phyloP scores from a whole-genome alignment of 179 eudicot genomes.

The Drosera spatulata region DNA sequence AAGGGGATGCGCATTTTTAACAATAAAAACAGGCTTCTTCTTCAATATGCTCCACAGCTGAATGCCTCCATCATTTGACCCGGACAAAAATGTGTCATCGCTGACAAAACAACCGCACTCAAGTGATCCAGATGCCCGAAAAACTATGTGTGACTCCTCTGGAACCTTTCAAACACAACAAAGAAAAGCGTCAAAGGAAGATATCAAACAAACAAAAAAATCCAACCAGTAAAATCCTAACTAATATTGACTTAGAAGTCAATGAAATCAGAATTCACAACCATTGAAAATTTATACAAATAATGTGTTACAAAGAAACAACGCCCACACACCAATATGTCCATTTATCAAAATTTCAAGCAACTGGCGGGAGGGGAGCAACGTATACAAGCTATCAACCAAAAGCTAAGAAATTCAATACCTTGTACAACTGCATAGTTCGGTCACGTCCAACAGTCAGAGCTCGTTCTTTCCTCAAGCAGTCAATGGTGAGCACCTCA shows the following conservation, averaged over 20 bases:
- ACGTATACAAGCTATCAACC: background rate
- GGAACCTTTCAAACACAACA: conserved; percentile 45
- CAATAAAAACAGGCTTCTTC: conserved; percentile 80
- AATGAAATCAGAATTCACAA: no score
- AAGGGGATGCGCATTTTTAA: conserved; percentile 70
- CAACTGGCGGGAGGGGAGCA: no score
- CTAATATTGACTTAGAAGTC: no score
- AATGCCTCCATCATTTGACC: conserved; percentile 94
- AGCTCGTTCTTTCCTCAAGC: conserved; percentile 75
- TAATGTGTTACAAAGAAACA: no score
- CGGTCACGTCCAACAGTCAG: conserved; percentile 93
- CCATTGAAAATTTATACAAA: no score
- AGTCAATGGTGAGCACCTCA: conserved; percentile 71
- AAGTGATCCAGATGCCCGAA: conserved; percentile 76
- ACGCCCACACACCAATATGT: no score
- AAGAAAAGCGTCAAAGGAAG: conserved; percentile 2
- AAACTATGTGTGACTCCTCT: conserved; percentile 74
- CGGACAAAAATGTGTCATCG: conserved; percentile 84
- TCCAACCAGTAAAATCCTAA: no score
- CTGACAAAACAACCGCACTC: conserved; percentile 78
- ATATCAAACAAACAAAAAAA: background rate
- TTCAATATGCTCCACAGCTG: conserved; percentile 76
- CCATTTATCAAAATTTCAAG: no score
- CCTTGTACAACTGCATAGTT: conserved; percentile 83
- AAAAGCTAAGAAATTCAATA: conserved; percentile 10